Conservation (phyloP, 1,139 yeast species). For the Blastobotrys ciferrii region DNA sequence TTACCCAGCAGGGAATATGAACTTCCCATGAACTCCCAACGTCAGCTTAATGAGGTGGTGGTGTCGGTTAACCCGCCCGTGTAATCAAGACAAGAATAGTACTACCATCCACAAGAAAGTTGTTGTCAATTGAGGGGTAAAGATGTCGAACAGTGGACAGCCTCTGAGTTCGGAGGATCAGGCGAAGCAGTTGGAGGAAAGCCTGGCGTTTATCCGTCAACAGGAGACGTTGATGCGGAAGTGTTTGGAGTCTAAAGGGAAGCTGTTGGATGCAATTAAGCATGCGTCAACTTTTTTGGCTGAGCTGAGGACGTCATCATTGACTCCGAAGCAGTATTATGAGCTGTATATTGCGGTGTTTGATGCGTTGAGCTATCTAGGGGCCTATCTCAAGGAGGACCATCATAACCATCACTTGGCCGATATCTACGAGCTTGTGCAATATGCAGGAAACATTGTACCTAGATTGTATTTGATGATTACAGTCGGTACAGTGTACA, state of each 20-base stretch:
- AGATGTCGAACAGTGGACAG: background rate
- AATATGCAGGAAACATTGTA: slow-evolving; percentile 85
- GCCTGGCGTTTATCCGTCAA: slow-evolving; percentile 58
- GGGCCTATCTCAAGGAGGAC: slow-evolving; percentile 61
- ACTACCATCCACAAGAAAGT: too few species aligned
- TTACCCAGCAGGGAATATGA: too few species aligned
- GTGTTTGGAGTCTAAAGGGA: slow-evolving; percentile 63
- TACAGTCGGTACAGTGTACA: slow-evolving; percentile 87
- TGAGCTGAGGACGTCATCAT: slow-evolving; percentile 71
- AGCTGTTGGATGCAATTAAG: slow-evolving; percentile 82
- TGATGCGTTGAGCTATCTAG: slow-evolving; percentile 74
- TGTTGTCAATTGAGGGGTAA: background rate
- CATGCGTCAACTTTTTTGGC: slow-evolving; percentile 81
- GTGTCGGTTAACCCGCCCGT: too few species aligned
- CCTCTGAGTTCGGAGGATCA: slow-evolving; percentile 23
- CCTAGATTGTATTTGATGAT: slow-evolving; percentile 94
- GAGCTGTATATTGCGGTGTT: slow-evolving; percentile 84
- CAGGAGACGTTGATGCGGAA: slow-evolving; percentile 78
- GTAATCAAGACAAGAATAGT: too few species aligned
- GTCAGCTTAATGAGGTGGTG: too few species aligned
- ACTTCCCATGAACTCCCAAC: background rate
- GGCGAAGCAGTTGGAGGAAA: slow-evolving; percentile 45
- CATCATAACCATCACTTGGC: slow-evolving; percentile 78
- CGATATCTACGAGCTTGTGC: slow-evolving; percentile 90
- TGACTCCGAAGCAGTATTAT: slow-evolving; percentile 90